Evolutionary conservation across 148 eudicot genomes (phyloP).

Genomic region (Heliamphora exappendiculata): DNA sequence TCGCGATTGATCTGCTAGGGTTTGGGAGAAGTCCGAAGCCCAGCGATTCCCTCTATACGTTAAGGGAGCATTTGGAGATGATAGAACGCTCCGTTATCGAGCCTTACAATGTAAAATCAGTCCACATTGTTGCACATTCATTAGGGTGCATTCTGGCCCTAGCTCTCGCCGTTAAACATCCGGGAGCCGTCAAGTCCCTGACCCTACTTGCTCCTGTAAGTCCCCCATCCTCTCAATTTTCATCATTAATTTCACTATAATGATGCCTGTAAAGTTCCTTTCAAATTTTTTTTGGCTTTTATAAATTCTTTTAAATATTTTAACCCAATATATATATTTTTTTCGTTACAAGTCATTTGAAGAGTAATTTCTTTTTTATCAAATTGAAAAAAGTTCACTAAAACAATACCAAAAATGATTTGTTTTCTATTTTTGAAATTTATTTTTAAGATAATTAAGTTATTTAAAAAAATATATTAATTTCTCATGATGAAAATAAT

Average conservation of each 20-base stretch:
- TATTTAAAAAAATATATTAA: no score
- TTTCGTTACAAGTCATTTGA: no score
- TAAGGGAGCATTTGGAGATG: slow-evolving; percentile 82
- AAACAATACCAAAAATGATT: no score
- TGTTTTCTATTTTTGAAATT: no score
- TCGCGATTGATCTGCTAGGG: slow-evolving; percentile 82
- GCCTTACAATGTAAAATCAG: slow-evolving; percentile 49
- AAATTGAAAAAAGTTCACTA: no score
- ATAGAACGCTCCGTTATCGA: slow-evolving; percentile 69
- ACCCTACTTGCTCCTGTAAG: slow-evolving; percentile 89
- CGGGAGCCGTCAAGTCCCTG: slow-evolving; percentile 60
- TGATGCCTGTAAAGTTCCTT: no score
- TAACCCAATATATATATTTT: no score
- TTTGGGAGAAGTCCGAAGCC: slow-evolving; percentile 96
- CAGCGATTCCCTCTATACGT: slow-evolving; percentile 64
- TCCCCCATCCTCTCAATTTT: background rate
- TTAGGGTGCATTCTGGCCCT: slow-evolving; percentile 89
- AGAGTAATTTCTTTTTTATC: no score
- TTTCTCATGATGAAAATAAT: no score
- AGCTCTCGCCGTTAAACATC: slow-evolving; percentile 71
- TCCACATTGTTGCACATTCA: slow-evolving; percentile 94
- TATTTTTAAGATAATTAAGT: no score
- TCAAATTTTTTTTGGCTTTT: no score
- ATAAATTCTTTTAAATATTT: no score
- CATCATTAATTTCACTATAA: background rate